Conservation (phyloP, 2,329 filamentous ascomycete species). For the Hypoxylon sp. region DNA sequence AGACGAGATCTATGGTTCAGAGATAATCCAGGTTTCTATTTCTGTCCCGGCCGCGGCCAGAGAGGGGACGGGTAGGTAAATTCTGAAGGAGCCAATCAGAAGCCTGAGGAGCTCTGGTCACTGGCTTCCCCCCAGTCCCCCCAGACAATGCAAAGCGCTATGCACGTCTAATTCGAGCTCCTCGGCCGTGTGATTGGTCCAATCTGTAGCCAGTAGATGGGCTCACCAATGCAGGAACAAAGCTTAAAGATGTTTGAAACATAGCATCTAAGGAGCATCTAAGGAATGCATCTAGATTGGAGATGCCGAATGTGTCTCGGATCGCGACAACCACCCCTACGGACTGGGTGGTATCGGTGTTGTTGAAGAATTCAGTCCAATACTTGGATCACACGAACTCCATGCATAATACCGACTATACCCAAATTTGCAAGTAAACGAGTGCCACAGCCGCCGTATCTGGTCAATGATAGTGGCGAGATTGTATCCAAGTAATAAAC, state of each 20-base stretch:
- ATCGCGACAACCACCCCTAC: constrained; percentile 25
- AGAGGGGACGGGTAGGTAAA: constrained; percentile 34
- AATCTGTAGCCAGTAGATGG: constrained; percentile 19
- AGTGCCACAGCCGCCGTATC: constrained; percentile 23
- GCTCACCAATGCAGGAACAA: constrained; percentile 38
- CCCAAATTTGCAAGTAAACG: neutral
- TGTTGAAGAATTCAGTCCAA: constrained; percentile 16
- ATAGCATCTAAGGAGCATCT: constrained; percentile 23
- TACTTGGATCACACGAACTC: constrained; percentile 7
- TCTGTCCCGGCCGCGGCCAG: constrained; percentile 38
- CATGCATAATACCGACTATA: constrained; percentile 21
- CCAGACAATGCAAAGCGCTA: constrained; percentile 37
- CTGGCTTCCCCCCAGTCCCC: constrained; percentile 9
- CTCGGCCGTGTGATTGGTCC: constrained; percentile 42
- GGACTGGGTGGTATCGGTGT: constrained; percentile 14
- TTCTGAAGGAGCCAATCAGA: constrained; percentile 45
- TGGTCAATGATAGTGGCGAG: constrained; percentile 17
- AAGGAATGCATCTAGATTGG: constrained; percentile 30
- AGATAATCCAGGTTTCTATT: constrained; percentile 45
- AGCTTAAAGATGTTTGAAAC: constrained; percentile 34
- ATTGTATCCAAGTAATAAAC: constrained; percentile 14
- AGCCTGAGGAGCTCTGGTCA: constrained; percentile 34
- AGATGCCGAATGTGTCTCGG: constrained; percentile 27
- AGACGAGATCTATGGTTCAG: constrained; percentile 38
- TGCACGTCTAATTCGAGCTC: constrained; percentile 37